Evolutionary conservation across 805 yeast species (phyloP).

Genomic region (Wickerhamomyces ciferrii): DNA sequence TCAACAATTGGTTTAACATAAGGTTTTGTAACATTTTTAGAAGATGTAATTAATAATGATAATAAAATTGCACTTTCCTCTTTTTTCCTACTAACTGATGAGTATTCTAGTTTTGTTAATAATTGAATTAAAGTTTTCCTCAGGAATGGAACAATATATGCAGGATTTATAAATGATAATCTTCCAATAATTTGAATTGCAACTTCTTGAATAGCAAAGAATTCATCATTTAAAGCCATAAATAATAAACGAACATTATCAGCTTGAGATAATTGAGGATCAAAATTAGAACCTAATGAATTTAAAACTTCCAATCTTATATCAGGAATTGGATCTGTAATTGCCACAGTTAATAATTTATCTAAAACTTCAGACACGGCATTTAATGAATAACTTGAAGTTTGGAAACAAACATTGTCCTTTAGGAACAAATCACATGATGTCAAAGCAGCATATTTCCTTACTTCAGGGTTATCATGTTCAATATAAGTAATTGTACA

Average conservation of each 20-base stretch:
- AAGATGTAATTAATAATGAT: slow-evolving; percentile 67
- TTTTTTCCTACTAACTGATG: slow-evolving; percentile 66
- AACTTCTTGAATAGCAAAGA: slow-evolving; percentile 73
- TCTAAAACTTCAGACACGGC: slow-evolving; percentile 85
- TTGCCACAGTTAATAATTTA: slow-evolving; percentile 72
- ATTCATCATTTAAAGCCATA: slow-evolving; percentile 89
- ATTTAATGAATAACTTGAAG: slow-evolving; percentile 71
- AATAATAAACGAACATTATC: slow-evolving; percentile 81
- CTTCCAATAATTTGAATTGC: slow-evolving; percentile 81
- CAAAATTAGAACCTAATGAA: slow-evolving; percentile 70
- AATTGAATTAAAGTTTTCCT: slow-evolving; percentile 83
- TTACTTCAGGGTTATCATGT: slow-evolving; percentile 70
- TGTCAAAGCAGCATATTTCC: slow-evolving; percentile 81
- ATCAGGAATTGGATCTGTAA: slow-evolving; percentile 85
- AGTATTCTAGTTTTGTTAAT: slow-evolving; percentile 78
- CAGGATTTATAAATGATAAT: slow-evolving; percentile 82
- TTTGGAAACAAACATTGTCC: slow-evolving; percentile 81
- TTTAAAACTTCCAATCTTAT: slow-evolving; percentile 76
- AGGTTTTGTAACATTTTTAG: slow-evolving; percentile 81
- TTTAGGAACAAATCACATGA: slow-evolving; percentile 70
- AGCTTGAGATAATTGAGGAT: slow-evolving; percentile 91
- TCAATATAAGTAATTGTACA: slow-evolving; percentile 83
- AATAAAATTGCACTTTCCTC: slow-evolving; percentile 84
- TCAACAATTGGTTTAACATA: slow-evolving; percentile 89
- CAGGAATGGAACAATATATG: slow-evolving; percentile 89